A percentile compares a stretch with the other conserved stretches of the same genome.
Conservation (phyloP, 192 early-diverging fungal genomes). For the Coemansia sp. region DNA sequence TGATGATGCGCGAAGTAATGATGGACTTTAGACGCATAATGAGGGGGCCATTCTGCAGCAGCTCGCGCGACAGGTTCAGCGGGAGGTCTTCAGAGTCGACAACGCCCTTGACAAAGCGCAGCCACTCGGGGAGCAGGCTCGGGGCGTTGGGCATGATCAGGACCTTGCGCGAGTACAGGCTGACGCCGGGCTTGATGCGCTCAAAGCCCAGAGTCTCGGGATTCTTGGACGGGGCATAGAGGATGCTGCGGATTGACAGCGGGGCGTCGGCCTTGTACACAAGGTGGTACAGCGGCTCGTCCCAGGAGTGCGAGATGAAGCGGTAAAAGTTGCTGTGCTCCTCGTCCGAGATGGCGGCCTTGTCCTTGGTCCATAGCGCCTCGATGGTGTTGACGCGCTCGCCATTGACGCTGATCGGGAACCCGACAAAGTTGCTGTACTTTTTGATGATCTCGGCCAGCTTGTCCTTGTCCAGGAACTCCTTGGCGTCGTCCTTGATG, state of each 20-base stretch:
- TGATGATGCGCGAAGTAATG: conserved; percentile 82
- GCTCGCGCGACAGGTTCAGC: conserved; percentile 97
- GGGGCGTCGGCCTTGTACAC: conserved; percentile 96
- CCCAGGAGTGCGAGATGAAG: conserved; percentile 63
- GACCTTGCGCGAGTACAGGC: conserved; percentile 92
- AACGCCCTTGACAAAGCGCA: conserved; percentile 88
- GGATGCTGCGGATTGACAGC: conserved; percentile 79
- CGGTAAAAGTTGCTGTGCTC: conserved; percentile 93
- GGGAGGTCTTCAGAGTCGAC: conserved; percentile 96
- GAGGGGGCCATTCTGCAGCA: conserved; percentile 79
- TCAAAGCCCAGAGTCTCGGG: conserved; percentile 48
- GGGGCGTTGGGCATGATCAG: conserved; percentile 92
- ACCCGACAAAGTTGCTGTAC: conserved; percentile 97
- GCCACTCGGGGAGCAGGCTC: conserved; percentile 82
- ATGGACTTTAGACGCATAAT: conserved; percentile 82
- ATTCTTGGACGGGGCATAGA: conserved; percentile 73
- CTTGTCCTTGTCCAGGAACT: conserved; percentile 67
- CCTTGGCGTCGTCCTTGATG: conserved; percentile 80
- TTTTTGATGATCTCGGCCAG: conserved; percentile 70
- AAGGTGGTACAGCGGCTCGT: conserved; percentile 70
- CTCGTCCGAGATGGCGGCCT: conserved; percentile 64
- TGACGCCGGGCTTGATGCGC: conserved; percentile 69
- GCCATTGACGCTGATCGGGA: conserved; percentile 88
- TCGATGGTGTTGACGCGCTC: conserved; percentile 84
- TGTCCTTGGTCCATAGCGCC: conserved; percentile 88